Base-by-base conservation (phyloP, 306 rosid species). In the Inga oerstediana region DNA sequence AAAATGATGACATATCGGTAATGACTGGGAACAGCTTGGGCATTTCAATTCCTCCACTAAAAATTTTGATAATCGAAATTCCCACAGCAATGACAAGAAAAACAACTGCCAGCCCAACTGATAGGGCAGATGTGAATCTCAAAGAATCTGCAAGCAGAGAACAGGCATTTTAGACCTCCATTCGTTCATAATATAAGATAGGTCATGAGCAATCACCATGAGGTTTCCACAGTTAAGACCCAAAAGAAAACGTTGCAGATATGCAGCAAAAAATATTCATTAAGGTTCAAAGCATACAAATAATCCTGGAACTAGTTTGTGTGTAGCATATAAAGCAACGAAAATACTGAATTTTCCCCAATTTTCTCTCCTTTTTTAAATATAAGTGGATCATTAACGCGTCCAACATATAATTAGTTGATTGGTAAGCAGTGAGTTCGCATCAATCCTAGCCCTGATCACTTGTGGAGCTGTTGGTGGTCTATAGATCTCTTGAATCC, bases 11-110 rank as follows among this genome's bases (percentile, higher is more conserved):
- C 80, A 86, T 45, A 72, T 88, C 88, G 16, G 90, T 84, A 35
- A 87, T 80, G 51, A 52, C 88, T 0, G 97, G 98, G 58, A 94
- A 81, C 87, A 94, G 85, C 86, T 90, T 89, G 61, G 97, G 98
- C 97, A 94, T 92, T 70, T 3, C 74, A 82, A 92, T 24, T 74
- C 97, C 92, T 70, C 98, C 97, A 76, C 86, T 89, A 32, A 88
- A 45, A 80, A 94, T 85, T 89, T 92, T 94, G 81, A 94, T 72
- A n/a, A 92, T 70, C 8, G 98, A 86, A 79, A 94, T 94, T 82
- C 98, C 97, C 74, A 94, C 87, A 43, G 98, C 93, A 78, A 94
- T 94, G 83, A 92, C 94, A 81, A 94, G 94, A 90, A 94, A 94
- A 75, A 84, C 89, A 84, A 91, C 93, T 62, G 98, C 98, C 41